Conservation (phyloP, 495 filamentous ascomycete species). For the Aspergillus baeticus region DNA sequence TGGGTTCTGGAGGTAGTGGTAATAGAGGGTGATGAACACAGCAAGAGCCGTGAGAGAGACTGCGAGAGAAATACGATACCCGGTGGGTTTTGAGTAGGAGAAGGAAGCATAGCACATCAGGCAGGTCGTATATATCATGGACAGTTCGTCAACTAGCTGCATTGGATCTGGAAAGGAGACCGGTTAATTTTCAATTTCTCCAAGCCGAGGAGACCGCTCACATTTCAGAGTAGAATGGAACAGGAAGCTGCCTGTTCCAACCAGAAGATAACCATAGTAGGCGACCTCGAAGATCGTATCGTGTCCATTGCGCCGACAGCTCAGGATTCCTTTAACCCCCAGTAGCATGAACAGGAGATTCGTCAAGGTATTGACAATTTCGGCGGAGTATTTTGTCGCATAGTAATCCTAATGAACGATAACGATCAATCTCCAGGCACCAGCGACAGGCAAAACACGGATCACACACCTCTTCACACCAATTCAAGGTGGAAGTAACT, state of each 20-base stretch:
- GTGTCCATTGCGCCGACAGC: constrained; percentile 67
- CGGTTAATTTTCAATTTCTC: constrained; percentile 17
- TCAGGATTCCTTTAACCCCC: constrained; percentile 68
- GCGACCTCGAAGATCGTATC: constrained; percentile 70
- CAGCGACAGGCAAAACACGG: not conserved
- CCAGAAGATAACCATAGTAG: constrained; percentile 73
- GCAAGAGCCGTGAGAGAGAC: constrained; percentile 60
- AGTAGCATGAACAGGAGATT: constrained; percentile 77
- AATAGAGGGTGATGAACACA: constrained; percentile 84
- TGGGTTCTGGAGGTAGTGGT: constrained; percentile 91
- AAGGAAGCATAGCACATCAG: constrained; percentile 91
- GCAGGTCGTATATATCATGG: constrained; percentile 97
- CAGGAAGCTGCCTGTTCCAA: constrained; percentile 76
- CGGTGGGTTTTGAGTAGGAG: constrained; percentile 61
- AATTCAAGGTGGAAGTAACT: constrained; percentile 87
- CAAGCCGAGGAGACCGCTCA: constrained; percentile 28
- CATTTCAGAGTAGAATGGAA: constrained; percentile 86
- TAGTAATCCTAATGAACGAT: constrained; percentile 54
- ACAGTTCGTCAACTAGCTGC: constrained; percentile 95
- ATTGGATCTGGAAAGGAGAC: constrained; percentile 68
- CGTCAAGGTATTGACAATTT: constrained; percentile 73
- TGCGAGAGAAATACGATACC: constrained; percentile 58
- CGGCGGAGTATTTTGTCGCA: constrained; percentile 58
- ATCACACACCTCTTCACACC: constrained; percentile 80
- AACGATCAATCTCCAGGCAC: not conserved